Conservation (phyloP, 2,329 filamentous ascomycete genomes). For the Penicillium sumatraense region DNA sequence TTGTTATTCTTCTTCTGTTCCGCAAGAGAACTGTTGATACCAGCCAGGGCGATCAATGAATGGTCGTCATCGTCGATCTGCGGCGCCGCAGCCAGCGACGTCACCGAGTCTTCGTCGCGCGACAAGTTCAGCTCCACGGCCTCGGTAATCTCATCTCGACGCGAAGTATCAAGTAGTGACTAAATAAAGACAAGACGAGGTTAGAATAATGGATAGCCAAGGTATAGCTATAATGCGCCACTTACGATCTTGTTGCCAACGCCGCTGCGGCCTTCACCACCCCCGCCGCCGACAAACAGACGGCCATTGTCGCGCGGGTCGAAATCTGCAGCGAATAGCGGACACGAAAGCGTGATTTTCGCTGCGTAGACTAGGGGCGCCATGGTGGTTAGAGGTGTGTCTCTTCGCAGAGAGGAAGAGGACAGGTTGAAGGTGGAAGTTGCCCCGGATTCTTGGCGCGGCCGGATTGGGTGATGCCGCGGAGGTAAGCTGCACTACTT, state of each 20-base stretch:
- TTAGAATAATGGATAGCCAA: slow-evolving; percentile 4
- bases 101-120: slow-evolving; percentile 85
- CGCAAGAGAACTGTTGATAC: slow-evolving; percentile 78
- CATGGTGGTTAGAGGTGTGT: slow-evolving; percentile 32
- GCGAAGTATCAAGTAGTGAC: slow-evolving; percentile 74
- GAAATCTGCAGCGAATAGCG: slow-evolving; percentile 86
- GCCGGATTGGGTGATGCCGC: slow-evolving; percentile 19
- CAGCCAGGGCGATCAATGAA: slow-evolving; percentile 67
- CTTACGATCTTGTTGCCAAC: slow-evolving; percentile 85
- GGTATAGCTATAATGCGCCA: slow-evolving; percentile 21
- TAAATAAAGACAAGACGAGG: slow-evolving; percentile 36
- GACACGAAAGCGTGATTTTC: slow-evolving; percentile 75
- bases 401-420: slow-evolving; percentile 18
- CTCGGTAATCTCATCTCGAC: slow-evolving; percentile 66
- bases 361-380: slow-evolving; percentile 51
- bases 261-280: slow-evolving; percentile 78
- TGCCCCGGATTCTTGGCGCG: slow-evolving; percentile 37
- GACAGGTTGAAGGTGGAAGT: slow-evolving; percentile 21
- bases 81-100: slow-evolving; percentile 72
- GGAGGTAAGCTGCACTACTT: neutral
- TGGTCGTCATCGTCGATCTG: slow-evolving; percentile 54
- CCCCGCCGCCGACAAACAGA: slow-evolving; percentile 83
- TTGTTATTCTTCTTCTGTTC: slow-evolving; percentile 78
- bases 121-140: slow-evolving; percentile 77
- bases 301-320: slow-evolving; percentile 77